phyloP scores from a whole-genome alignment of 163 green algal species.

The Scenedesmus sp. region DNA sequence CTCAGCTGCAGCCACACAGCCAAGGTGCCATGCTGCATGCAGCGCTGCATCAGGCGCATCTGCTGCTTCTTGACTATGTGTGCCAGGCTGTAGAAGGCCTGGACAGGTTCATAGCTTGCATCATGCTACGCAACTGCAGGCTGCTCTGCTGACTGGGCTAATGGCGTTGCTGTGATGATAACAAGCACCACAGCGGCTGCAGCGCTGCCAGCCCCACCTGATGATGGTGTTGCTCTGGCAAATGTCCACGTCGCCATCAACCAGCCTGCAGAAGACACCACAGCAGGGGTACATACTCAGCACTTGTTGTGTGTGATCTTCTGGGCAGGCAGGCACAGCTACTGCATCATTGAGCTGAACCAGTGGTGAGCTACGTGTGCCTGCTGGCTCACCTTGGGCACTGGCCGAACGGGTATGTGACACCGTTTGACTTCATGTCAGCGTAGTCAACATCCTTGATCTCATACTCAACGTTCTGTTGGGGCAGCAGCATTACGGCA shows the following conservation, averaged over 20 bases:
- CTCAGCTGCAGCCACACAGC: neutral
- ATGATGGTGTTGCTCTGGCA: slow-evolving; percentile 71
- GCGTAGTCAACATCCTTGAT: slow-evolving; percentile 53
- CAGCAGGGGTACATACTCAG: neutral
- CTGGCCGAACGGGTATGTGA: slow-evolving; percentile 64
- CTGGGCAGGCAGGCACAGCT: neutral
- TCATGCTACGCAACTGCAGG: neutral
- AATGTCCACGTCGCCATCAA: slow-evolving; percentile 63
- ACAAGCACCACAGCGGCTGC: neutral
- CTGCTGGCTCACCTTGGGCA: slow-evolving; percentile 49
- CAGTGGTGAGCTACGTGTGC: neutral
- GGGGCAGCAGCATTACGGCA: neutral
- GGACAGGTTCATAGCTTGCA: neutral
- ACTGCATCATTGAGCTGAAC: neutral
- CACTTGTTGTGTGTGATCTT: neutral
- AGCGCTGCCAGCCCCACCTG: slow-evolving; percentile 14
- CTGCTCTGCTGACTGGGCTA: neutral
- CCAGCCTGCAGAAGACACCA: slow-evolving; percentile 9
- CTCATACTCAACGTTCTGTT: slow-evolving; percentile 49
- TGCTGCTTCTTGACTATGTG: neutral
- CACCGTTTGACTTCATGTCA: slow-evolving; percentile 61
- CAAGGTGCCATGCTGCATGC: no score
- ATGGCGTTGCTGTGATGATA: neutral
- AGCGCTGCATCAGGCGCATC: neutral
- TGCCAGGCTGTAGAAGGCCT: neutral